phyloP scores from a whole-genome alignment of 1,139 yeast species.

The Candida glucosophila region DNA sequence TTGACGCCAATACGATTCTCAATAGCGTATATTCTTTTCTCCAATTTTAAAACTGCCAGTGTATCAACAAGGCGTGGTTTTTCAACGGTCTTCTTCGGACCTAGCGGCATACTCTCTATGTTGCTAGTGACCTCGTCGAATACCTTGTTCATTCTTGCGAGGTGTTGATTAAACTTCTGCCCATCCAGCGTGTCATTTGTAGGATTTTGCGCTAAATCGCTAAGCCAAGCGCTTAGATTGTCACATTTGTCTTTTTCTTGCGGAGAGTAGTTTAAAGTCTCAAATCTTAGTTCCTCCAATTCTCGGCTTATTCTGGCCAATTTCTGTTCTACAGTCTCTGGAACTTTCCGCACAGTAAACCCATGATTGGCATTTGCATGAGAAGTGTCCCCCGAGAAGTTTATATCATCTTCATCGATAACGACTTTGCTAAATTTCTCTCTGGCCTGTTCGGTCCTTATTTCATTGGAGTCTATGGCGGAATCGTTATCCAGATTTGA shows the following conservation, averaged over 20 bases:
- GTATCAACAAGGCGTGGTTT: conserved; percentile 3
- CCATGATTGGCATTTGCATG: conserved; percentile 22
- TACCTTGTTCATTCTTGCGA: conserved; percentile 3
- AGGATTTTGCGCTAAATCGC: not conserved
- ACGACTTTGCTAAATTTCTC: conserved; percentile 12
- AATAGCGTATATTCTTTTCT: conserved; percentile 14
- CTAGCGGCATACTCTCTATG: conserved; percentile 1
- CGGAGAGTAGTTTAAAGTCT: conserved; percentile 5
- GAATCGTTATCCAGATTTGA: conserved; percentile 9
- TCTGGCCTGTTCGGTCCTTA: conserved; percentile 14
- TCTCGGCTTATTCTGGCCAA: conserved; percentile 38
- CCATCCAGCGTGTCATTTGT: conserved; percentile 2
- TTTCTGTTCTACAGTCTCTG: conserved; percentile 35
- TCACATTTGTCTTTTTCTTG: conserved; percentile 4
- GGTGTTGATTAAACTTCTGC: conserved; percentile 3
- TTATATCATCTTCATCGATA: conserved; percentile 10
- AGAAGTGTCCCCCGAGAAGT: conserved; percentile 40
- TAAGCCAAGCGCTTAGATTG: conserved; percentile 2
- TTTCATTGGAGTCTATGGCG: conserved; percentile 14
- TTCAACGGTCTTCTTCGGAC: not conserved
- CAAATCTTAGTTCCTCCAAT: conserved; percentile 25
- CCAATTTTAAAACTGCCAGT: conserved; percentile 13
- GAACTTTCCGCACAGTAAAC: conserved; percentile 13
- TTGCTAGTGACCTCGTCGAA: conserved; percentile 5
- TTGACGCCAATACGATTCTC: conserved; percentile 16